Evolutionary conservation across 306 rosid species (phyloP).

Genomic region (Rosa rugosa): DNA sequence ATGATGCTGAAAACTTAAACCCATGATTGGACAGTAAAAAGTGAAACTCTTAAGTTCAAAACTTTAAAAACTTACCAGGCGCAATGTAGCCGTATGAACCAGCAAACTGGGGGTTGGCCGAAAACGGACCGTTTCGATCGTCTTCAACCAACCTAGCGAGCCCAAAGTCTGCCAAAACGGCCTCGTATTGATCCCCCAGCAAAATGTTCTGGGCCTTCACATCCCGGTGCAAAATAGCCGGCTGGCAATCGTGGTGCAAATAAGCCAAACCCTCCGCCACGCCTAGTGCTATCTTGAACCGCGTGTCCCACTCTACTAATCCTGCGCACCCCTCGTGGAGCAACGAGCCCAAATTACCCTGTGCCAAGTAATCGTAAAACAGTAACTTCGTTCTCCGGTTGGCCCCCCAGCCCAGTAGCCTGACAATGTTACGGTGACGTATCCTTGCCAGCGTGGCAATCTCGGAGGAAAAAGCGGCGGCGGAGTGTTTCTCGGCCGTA

Average conservation of each 20-base stretch:
- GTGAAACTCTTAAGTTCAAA: not conserved
- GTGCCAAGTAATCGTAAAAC: constrained; percentile 64
- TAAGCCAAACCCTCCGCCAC: constrained; percentile 88
- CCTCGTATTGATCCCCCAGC: constrained; percentile 67
- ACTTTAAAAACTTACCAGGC: constrained; percentile 52
- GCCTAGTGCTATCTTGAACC: constrained; percentile 84
- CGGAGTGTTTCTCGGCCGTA: constrained; percentile 57
- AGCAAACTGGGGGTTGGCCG: constrained; percentile 70
- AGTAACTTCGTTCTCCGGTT: constrained; percentile 66
- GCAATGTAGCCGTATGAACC: constrained; percentile 98
- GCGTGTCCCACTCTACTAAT: constrained; percentile 76
- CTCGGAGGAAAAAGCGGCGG: constrained; percentile 80
- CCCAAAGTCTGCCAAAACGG: constrained; percentile 93
- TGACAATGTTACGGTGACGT: constrained; percentile 87
- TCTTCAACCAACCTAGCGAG: constrained; percentile 81
- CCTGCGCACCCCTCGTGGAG: constrained; percentile 73
- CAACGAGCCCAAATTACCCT: constrained; percentile 60
- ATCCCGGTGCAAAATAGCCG: constrained; percentile 93
- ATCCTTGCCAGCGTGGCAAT: constrained; percentile 76
- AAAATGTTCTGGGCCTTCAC: constrained; percentile 76
- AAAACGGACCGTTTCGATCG: constrained; percentile 45
- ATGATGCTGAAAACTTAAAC: not conserved
- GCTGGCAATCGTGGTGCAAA: constrained; percentile 85
- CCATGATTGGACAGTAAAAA: not conserved
- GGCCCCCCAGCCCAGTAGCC: constrained; percentile 87